Evolutionary conservation across 306 rosid species (phyloP).

Genomic region (Carpinus viminea): DNA sequence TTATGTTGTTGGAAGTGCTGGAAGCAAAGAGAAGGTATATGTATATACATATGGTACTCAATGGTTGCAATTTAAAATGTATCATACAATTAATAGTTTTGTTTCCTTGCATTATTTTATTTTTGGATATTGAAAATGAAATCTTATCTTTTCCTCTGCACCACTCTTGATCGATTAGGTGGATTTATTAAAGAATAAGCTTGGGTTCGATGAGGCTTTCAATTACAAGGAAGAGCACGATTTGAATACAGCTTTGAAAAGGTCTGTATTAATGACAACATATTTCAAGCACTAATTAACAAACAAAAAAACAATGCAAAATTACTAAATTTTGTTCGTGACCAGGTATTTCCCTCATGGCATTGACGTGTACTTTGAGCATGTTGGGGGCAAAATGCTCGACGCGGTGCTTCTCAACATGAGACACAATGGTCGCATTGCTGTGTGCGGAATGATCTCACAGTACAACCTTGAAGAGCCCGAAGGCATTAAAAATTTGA

Average conservation of each 20-base stretch:
- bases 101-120: not conserved
- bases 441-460: conserved; percentile 24
- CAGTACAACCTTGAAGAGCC: conserved; percentile 23
- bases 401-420: conserved; percentile 26
- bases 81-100: not conserved
- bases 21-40: conserved; percentile 3
- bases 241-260: conserved; percentile 14
- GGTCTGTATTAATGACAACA: not conserved
- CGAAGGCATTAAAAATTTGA: conserved; percentile 7
- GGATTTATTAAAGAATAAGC: conserved; percentile 23
- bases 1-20: conserved; percentile 9
- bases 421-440: conserved; percentile 26
- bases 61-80: too few species aligned
- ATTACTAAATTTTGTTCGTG: not conserved
- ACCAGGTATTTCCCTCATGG: conserved; percentile 27
- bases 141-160: not conserved
- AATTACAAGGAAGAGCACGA: conserved; percentile 30
- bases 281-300: too few species aligned
- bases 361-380: conserved; percentile 28
- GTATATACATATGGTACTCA: not conserved
- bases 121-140: not conserved
- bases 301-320: not conserved
- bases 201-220: conserved; percentile 28
- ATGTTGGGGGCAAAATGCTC: conserved; percentile 23
- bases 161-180: not conserved